phyloP scores from a whole-genome alignment of 129 eudicot species.

The Escallonia rubra region DNA sequence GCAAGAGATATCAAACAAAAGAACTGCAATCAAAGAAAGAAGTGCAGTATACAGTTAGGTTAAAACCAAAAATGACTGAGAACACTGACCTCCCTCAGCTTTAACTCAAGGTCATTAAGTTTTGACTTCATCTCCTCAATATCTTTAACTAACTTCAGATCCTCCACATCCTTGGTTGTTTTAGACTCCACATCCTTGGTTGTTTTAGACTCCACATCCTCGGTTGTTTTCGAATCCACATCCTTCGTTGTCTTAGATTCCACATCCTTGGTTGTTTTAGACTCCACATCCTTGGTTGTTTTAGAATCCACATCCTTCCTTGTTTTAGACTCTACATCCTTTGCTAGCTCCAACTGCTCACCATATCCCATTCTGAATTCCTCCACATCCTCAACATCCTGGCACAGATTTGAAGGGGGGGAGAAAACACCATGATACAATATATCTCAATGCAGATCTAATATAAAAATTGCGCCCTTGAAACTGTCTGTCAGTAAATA shows the following conservation, averaged over 20 bases:
- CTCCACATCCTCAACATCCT: conserved; percentile 19
- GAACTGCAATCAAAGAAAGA: too few species aligned
- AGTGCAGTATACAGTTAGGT: too few species aligned
- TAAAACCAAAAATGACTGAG: not conserved
- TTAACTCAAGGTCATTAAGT: conserved; percentile 51
- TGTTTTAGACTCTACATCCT: conserved; percentile 4
- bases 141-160: conserved; percentile 33
- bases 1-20: too few species aligned
- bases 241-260: conserved; percentile 2
- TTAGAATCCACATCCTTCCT: conserved; percentile 3
- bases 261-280: not conserved
- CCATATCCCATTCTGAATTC: not conserved
- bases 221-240: not conserved
- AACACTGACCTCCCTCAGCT: conserved; percentile 50
- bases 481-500: too few species aligned
- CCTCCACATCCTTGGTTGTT: conserved; percentile 29
- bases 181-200: conserved; percentile 15
- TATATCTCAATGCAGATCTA: not conserved
- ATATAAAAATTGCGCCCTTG: not conserved
- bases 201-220: conserved; percentile 9
- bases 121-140: conserved; percentile 54
- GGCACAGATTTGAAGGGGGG: not conserved
- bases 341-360: conserved; percentile 8
- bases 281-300: not conserved
- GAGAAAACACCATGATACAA: not conserved